Percentiles rank a stretch among this genome's conserved stretches.
These are phyloP conservation scores for Exutisphaerella laricina DNA, from an alignment of 2,329 filamentous ascomycete genomes.

Conservation along the genomic window DNA sequence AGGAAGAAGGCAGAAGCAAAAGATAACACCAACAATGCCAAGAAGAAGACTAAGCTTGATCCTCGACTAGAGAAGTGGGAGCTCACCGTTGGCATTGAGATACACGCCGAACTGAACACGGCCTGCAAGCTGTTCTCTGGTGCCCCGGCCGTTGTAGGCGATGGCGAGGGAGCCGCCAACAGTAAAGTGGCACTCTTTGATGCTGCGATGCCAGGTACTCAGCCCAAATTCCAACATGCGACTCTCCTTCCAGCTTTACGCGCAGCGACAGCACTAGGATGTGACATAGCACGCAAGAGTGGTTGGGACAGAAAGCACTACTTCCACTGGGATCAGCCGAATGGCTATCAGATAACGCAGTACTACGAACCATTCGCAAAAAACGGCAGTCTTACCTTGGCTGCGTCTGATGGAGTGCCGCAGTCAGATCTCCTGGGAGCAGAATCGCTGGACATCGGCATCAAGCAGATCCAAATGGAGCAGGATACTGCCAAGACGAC, in stretches of 20 bases:
- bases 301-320: slow-evolving; percentile 97
- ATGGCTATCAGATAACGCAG: slow-evolving; percentile 96
- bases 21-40: slow-evolving; percentile 1
- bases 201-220: slow-evolving; percentile 78
- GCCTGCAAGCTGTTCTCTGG: slow-evolving; percentile 81
- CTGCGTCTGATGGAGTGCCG: slow-evolving; percentile 69
- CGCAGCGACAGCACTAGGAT: slow-evolving; percentile 78
- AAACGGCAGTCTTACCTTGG: slow-evolving; percentile 66
- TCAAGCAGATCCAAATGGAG: slow-evolving; percentile 94
- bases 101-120: slow-evolving; percentile 93
- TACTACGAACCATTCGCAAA: slow-evolving; percentile 71
- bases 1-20: slow-evolving; percentile 8
- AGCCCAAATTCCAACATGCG: slow-evolving; percentile 76
- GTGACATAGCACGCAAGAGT: slow-evolving; percentile 68
- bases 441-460: slow-evolving; percentile 66
- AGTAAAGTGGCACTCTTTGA: slow-evolving; percentile 87
- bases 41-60: slow-evolving; percentile 15
- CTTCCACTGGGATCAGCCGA: slow-evolving; percentile 97
- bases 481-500: slow-evolving; percentile 96
- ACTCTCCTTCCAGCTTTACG: slow-evolving; percentile 84
- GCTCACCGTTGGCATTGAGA: slow-evolving; percentile 91
- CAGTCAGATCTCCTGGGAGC: slow-evolving; percentile 63
- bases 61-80: slow-evolving; percentile 63
- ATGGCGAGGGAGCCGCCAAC: slow-evolving; percentile 55
- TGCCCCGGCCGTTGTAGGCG: slow-evolving; percentile 35